These are phyloP conservation scores for Trifolium pratense DNA, from an alignment of 306 rosid genomes.

Conservation along the genomic window DNA sequence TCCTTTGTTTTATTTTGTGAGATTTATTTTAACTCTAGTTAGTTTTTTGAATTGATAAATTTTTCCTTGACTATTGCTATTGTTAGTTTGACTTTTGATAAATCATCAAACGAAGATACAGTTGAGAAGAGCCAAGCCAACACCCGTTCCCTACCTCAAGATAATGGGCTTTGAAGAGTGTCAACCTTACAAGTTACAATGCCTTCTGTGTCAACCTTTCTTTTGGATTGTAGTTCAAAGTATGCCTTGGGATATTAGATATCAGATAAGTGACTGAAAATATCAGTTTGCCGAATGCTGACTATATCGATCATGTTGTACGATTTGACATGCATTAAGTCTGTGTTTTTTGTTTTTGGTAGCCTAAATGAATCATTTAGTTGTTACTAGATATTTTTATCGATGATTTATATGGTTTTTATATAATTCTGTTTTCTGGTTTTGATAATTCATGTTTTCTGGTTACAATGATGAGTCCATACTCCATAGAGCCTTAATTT, in stretches of 20 bases:
- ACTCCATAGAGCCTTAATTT: no score
- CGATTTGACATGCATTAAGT: background rate
- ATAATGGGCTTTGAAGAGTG: background rate
- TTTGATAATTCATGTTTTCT: no score
- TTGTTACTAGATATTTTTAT: background rate
- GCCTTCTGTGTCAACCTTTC: background rate
- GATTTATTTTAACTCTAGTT: no score
- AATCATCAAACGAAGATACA: no score
- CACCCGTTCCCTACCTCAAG: background rate
- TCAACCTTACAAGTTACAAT: background rate
- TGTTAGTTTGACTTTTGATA: no score
- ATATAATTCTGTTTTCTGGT: no score
- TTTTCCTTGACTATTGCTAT: no score
- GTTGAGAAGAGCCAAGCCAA: background rate
- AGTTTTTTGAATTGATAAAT: no score
- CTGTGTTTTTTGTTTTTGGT: background rate
- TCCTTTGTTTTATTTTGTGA: no score
- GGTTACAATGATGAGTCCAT: no score
- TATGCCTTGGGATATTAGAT: background rate
- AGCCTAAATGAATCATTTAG: background rate
- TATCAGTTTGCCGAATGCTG: no score
- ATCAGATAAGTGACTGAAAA: background rate
- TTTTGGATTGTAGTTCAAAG: background rate
- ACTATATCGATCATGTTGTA: background rate
- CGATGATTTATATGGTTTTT: no score